A percentile compares a stretch with the other conserved stretches of the same genome.
Conservation (phyloP, 768 basidiomycete species). For the Suillus plorans region DNA sequence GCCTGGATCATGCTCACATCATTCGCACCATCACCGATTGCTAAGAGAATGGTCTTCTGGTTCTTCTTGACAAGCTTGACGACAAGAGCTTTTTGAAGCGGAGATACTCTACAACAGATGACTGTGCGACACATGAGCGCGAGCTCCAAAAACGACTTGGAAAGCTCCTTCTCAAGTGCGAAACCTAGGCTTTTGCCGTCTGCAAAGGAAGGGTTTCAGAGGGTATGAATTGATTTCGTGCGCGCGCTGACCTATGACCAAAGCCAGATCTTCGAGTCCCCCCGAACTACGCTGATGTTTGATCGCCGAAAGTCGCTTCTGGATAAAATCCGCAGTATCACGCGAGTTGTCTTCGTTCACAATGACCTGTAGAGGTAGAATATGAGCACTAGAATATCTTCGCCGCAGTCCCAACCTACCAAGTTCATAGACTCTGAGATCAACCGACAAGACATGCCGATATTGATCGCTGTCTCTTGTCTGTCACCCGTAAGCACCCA, state of each 20-base stretch:
- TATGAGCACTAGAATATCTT: not conserved
- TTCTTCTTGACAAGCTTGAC: conserved; percentile 99
- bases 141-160: conserved; percentile 87
- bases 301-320: conserved; percentile 86
- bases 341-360: conserved; percentile 87
- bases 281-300: conserved; percentile 90
- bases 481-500: conserved; percentile 99
- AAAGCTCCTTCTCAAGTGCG: conserved; percentile 91
- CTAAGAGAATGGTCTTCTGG: conserved; percentile 87
- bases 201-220: conserved; percentile 25
- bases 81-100: conserved; percentile 94
- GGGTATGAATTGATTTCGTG: not conserved
- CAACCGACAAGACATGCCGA: conserved; percentile 94
- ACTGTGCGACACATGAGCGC: conserved; percentile 99
- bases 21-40: conserved; percentile 97
- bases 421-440: conserved; percentile 99
- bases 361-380: conserved; percentile 61
- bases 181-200: conserved; percentile 94
- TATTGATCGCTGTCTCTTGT: conserved; percentile 99
- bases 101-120: conserved; percentile 71
- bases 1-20: conserved; percentile 99
- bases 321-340: conserved; percentile 83
- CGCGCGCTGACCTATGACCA: conserved; percentile 76
- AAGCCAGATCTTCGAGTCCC: conserved; percentile 91
- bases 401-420: conserved; percentile 39